Evolutionary conservation across 2,329 filamentous ascomycete genomes (phyloP).

Genomic region (Pestalotiopsis sp.): DNA sequence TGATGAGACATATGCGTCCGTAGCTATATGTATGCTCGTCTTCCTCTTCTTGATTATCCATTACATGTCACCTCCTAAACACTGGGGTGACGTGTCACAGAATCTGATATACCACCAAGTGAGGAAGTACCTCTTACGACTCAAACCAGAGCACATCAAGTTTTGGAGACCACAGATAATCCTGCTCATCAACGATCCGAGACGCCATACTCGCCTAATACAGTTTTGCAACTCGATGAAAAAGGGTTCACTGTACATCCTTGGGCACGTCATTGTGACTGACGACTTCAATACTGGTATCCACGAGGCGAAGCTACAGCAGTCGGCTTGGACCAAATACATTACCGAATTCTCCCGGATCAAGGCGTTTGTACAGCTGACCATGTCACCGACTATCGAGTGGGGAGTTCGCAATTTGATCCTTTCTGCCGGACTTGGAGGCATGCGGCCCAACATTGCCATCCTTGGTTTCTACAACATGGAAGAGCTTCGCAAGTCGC

Average conservation of each 20-base stretch:
- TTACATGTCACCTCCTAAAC: conserved; percentile 81
- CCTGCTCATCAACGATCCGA: conserved; percentile 79
- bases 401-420: conserved; percentile 87
- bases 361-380: conserved; percentile 87
- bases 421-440: conserved; percentile 78
- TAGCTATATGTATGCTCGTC: conserved; percentile 73
- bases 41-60: conserved; percentile 84
- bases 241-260: conserved; percentile 82
- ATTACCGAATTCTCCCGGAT: conserved; percentile 81
- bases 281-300: conserved; percentile 79
- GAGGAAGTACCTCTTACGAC: conserved; percentile 81
- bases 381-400: conserved; percentile 79
- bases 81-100: conserved; percentile 89
- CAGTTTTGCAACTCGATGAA: conserved; percentile 92
- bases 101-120: conserved; percentile 87
- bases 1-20: conserved; percentile 77
- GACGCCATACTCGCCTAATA: conserved; percentile 81
- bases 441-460: conserved; percentile 88
- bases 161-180: conserved; percentile 92
- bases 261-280: conserved; percentile 87
- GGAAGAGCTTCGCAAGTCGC: conserved; percentile 69
- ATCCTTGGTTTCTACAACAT: conserved; percentile 81
- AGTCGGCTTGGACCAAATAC: conserved; percentile 82
- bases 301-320: conserved; percentile 79
- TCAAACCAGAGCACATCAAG: conserved; percentile 87